Percentiles rank a stretch among this genome's conserved stretches.
Evolutionary conservation across 73 alveolate species (phyloP).

Genomic region (Tetrahymena malaccensis): DNA sequence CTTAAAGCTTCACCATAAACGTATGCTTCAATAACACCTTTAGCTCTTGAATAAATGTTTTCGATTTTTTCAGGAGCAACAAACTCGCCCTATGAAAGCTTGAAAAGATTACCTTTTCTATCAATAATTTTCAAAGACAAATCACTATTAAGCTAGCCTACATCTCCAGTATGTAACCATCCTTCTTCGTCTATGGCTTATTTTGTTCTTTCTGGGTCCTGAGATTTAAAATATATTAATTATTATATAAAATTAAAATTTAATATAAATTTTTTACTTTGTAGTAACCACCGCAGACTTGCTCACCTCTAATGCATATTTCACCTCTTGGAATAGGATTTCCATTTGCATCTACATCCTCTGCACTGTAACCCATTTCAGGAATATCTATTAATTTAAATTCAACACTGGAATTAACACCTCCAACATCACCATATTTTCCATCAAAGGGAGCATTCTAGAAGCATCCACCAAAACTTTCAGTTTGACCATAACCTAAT

Average conservation of each 20-base stretch:
- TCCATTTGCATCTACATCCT: conserved; percentile 71
- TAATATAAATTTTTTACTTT: conserved; percentile 11
- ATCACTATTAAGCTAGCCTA: conserved; percentile 54
- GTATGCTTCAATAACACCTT: conserved; percentile 78
- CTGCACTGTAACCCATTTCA: conserved; percentile 67
- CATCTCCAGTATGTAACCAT: conserved; percentile 97
- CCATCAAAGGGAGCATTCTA: conserved; percentile 52
- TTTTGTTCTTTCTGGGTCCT: conserved; percentile 71
- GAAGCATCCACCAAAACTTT: conserved; percentile 74
- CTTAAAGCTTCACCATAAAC: conserved; percentile 89
- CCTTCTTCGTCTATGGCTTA: conserved; percentile 81
- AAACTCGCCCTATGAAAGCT: conserved; percentile 89
- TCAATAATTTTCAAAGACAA: conserved; percentile 76
- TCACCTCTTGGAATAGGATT: conserved; percentile 83
- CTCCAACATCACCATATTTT: conserved; percentile 69
- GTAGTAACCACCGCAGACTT: conserved; percentile 74
- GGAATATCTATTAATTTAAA: conserved; percentile 74
- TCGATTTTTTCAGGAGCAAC: conserved; percentile 95
- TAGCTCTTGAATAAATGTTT: conserved; percentile 54
- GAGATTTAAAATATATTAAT: not conserved
- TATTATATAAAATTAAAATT: not conserved
- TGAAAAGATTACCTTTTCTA: conserved; percentile 82
- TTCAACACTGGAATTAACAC: conserved; percentile 57
- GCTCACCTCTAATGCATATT: conserved; percentile 71
- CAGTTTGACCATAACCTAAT: conserved; percentile 89